phyloP scores from a whole-genome alignment of 208 protist species.

The Acanthamoeba rhysodes region DNA sequence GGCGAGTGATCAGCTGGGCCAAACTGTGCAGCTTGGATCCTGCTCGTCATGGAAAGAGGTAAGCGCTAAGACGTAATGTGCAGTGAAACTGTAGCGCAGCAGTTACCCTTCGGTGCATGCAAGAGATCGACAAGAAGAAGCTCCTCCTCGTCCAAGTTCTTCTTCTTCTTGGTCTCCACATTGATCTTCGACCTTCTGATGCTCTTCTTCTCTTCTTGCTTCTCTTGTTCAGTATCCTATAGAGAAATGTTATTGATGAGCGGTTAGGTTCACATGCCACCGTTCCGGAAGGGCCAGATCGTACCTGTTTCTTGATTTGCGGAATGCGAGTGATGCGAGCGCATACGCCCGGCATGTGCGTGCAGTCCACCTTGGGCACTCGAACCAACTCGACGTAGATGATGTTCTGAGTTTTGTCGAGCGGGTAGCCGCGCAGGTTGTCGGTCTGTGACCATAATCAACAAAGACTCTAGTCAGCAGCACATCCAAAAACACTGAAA shows the following conservation, averaged over 20 bases:
- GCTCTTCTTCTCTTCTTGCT: slow-evolving; percentile 68
- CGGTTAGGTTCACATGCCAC: too few species aligned
- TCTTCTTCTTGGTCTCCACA: slow-evolving; percentile 65
- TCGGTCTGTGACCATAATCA: slow-evolving; percentile 26
- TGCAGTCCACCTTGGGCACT: slow-evolving; percentile 65
- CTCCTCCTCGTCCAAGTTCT: slow-evolving; percentile 82
- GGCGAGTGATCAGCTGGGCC: slow-evolving; percentile 85
- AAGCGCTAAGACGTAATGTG: background rate
- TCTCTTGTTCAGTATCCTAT: slow-evolving; percentile 33
- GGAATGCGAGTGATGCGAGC: slow-evolving; percentile 57
- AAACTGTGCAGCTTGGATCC: slow-evolving; percentile 80
- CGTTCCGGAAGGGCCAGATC: background rate
- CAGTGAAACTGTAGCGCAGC: background rate
- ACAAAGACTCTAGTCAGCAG: background rate
- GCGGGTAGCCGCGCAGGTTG: slow-evolving; percentile 70
- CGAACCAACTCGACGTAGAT: slow-evolving; percentile 71
- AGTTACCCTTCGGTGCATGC: slow-evolving; percentile 79
- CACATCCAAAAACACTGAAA: slow-evolving; percentile 8
- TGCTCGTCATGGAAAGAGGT: background rate
- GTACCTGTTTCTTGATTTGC: slow-evolving; percentile 62
- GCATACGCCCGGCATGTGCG: slow-evolving; percentile 47
- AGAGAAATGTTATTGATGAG: background rate
- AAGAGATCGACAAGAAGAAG: slow-evolving; percentile 87
- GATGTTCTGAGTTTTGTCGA: slow-evolving; percentile 55
- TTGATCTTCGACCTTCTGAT: slow-evolving; percentile 67